Conservation (phyloP, 257 asterid genomes). For the Ilex asprella region DNA sequence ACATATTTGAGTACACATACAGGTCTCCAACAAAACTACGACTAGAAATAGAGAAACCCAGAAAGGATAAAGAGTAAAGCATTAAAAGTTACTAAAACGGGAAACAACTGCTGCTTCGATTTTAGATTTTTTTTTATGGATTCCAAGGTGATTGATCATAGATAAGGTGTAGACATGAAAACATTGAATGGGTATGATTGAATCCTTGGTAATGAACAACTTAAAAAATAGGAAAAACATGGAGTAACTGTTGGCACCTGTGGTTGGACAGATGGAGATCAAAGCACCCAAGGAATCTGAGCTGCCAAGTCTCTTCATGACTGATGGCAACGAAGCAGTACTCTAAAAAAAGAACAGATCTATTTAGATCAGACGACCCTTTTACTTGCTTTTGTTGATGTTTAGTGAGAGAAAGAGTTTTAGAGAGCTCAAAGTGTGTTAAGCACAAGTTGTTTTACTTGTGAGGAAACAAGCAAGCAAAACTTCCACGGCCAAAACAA, state of each 20-base stretch:
- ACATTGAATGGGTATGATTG: conserved; percentile 15
- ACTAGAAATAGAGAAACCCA: too few species aligned
- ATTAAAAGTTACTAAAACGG: conserved; percentile 23
- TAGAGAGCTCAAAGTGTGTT: conserved; percentile 10
- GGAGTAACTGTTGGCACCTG: conserved; percentile 50
- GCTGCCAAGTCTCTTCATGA: conserved; percentile 69
- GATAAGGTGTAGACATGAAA: conserved; percentile 8
- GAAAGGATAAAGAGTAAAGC: too few species aligned
- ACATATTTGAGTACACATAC: not conserved
- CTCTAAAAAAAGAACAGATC: conserved; percentile 15
- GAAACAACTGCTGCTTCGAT: conserved; percentile 12
- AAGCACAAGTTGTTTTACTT: conserved; percentile 9
- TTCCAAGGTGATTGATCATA: conserved; percentile 11
- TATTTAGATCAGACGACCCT: conserved; percentile 17
- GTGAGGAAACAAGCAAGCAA: conserved; percentile 28
- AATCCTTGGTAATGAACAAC: conserved; percentile 17
- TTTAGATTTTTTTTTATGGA: conserved; percentile 5
- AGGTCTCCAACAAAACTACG: conserved; percentile 6
- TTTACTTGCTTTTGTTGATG: not conserved
- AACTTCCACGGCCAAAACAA: conserved; percentile 39
- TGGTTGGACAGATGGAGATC: conserved; percentile 80
- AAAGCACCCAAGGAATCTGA: conserved; percentile 80
- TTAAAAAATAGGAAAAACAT: conserved; percentile 10
- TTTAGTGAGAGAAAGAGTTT: conserved; percentile 2
- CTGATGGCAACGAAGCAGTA: conserved; percentile 7